A percentile compares a stretch with the other conserved stretches of the same genome.
These are phyloP conservation scores for Kickxella alabastrina DNA, from an alignment of 192 early-diverging fungal species.

Conservation along the genomic window DNA sequence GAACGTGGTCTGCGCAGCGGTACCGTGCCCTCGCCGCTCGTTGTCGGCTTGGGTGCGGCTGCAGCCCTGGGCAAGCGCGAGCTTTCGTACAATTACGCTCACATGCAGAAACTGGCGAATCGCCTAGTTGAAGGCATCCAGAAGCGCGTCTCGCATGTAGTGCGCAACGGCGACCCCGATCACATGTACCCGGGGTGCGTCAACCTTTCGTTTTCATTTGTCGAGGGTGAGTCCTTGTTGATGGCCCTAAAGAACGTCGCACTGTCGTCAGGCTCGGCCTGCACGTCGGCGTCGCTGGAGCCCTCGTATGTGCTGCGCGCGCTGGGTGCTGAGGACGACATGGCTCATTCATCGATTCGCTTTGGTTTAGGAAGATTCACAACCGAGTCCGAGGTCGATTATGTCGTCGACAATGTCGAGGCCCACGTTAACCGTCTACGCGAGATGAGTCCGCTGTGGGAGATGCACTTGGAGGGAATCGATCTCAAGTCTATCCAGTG, in stretches of 20 bases:
- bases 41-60: slow-evolving; percentile 88
- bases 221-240: slow-evolving; percentile 94
- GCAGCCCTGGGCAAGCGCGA: slow-evolving; percentile 74
- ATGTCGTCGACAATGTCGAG: slow-evolving; percentile 75
- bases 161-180: slow-evolving; percentile 84
- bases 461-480: slow-evolving; percentile 95
- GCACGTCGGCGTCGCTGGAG: slow-evolving; percentile 93
- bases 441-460: slow-evolving; percentile 97
- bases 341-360: slow-evolving; percentile 91
- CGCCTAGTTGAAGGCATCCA: slow-evolving; percentile 78
- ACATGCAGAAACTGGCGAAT: slow-evolving; percentile 69
- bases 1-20: slow-evolving; percentile 92
- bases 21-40: slow-evolving; percentile 87
- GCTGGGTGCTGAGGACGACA: slow-evolving; percentile 94
- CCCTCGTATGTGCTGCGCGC: slow-evolving; percentile 96
- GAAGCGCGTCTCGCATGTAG: slow-evolving; percentile 71
- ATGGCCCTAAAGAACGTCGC: slow-evolving; percentile 99
- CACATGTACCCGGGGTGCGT: slow-evolving; percentile 87
- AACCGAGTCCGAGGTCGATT: slow-evolving; percentile 91
- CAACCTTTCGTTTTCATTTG: slow-evolving; percentile 93
- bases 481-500: slow-evolving; percentile 90
- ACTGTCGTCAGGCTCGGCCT: slow-evolving; percentile 90
- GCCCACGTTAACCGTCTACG: slow-evolving; percentile 80
- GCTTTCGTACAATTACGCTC: slow-evolving; percentile 77
- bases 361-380: slow-evolving; percentile 97